Evolutionary conservation across 768 basidiomycete species (phyloP).

Genomic region (Serendipita sp.): DNA sequence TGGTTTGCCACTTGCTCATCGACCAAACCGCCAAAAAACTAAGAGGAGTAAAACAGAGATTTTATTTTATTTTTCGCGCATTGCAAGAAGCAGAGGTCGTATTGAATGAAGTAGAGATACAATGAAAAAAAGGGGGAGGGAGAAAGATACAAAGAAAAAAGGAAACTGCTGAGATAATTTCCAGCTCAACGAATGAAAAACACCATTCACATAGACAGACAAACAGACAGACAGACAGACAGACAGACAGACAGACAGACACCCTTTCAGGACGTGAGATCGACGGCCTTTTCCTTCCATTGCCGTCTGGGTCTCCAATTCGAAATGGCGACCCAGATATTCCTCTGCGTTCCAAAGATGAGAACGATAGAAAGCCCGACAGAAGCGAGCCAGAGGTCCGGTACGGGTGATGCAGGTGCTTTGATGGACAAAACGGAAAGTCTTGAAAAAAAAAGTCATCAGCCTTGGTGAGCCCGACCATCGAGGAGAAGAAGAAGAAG

Average conservation of each 20-base stretch:
- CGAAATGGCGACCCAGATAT: not conserved
- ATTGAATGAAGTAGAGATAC: too few species aligned
- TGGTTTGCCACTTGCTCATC: too few species aligned
- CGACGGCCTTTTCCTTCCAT: not conserved
- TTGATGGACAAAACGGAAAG: slow-evolving; percentile 9
- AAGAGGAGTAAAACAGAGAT: too few species aligned
- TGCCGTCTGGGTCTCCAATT: not conserved
- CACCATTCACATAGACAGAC: too few species aligned
- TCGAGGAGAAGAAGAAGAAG: not conserved
- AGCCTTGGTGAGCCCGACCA: slow-evolving; percentile 2
- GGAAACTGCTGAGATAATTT: too few species aligned
- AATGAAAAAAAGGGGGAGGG: too few species aligned
- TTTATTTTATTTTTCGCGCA: too few species aligned
- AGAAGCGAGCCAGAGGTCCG: slow-evolving; percentile 18
- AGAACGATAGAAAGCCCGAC: slow-evolving; percentile 16
- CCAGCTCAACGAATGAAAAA: too few species aligned
- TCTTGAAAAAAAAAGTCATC: not conserved
- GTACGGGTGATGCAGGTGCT: slow-evolving; percentile 10
- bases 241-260: not conserved
- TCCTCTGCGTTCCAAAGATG: slow-evolving; percentile 15
- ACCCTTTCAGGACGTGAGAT: not conserved
- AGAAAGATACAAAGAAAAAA: too few species aligned
- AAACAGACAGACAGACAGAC: too few species aligned
- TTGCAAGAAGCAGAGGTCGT: too few species aligned
- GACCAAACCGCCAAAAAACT: too few species aligned